Evolutionary conservation across 805 yeast genomes (phyloP), one percentile per base, ranked within the genome.

Genomic region (Candida coquimbonensis): DNA sequence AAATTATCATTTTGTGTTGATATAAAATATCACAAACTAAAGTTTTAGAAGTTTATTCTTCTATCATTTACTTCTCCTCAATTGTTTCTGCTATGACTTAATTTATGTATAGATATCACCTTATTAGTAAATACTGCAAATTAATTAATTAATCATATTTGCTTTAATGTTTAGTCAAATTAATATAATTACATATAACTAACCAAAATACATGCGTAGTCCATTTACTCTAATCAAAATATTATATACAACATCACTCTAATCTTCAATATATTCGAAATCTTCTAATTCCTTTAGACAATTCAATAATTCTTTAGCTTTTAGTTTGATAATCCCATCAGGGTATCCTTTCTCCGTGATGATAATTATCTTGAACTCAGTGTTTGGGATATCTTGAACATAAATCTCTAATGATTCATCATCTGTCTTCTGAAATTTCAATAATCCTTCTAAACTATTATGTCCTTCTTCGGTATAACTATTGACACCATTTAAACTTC

Each of bases 331-430:
- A 2, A 59, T 24, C 1, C 61, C 59, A 33, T 48, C 47, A 9
- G 63, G 63, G 36, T 55, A 59, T 9, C 46, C 50, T n/a, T 36
- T 46, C 29, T 59, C 60, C 16, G 54, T 45, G 9, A 59, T 51
- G 3, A 54, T 35, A 1, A 59, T 43, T 25, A 57, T 45, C 4
- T 51, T 50, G 27, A 50, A 53, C 13, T 52, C 52, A 0, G 59
- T 54, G 11, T 44, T 50, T 8, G 53, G 53, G 9, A 49, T 45
- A 16, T 42, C 35, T 9, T 37, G 40, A 7, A 40, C 43, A 34
- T 44, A 49, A 12, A 47, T 27, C 11, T 50, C 54, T 5, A 49
- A 17, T 17, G 29, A 40, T 2, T 42, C 45, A 25, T 44, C 53
- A 31, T 44, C 52, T 3, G 21, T 36, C 17, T 42, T 39, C n/a